These are phyloP conservation scores for Euphorbia lathyris DNA, from an alignment of 345 rosid genomes.

Conservation along the genomic window DNA sequence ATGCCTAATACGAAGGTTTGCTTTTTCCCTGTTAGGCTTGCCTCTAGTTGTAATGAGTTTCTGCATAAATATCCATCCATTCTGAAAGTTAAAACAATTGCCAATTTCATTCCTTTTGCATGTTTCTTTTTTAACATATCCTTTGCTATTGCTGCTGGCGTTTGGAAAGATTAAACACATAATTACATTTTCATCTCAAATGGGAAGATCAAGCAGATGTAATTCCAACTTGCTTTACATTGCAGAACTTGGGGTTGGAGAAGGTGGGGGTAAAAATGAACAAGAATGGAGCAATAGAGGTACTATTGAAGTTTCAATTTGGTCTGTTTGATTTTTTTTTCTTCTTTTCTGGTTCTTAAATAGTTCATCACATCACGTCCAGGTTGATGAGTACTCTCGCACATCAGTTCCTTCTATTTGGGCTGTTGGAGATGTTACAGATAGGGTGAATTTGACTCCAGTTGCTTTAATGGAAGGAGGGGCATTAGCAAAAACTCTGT, in stretches of 20 bases:
- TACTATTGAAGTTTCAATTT: slow-evolving; percentile 1
- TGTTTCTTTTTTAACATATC: background rate
- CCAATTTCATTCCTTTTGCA: too few species aligned
- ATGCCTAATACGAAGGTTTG: slow-evolving; percentile 81
- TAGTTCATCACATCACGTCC: slow-evolving; percentile 23
- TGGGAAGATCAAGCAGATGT: background rate
- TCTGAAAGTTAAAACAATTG: background rate
- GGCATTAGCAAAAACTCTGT: slow-evolving; percentile 85
- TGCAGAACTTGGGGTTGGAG: slow-evolving; percentile 93
- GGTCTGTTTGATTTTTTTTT: slow-evolving; percentile 16
- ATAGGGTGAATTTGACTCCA: slow-evolving; percentile 90
- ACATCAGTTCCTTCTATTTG: slow-evolving; percentile 89
- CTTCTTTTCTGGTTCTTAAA: background rate
- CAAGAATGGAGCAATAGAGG: slow-evolving; percentile 93
- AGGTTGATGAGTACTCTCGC: slow-evolving; percentile 89
- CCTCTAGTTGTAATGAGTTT: background rate
- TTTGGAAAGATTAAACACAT: background rate
- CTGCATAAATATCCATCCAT: background rate
- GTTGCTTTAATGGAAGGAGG: slow-evolving; percentile 99
- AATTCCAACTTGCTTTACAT: slow-evolving; percentile 23
- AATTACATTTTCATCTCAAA: background rate
- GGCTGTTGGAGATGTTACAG: slow-evolving; percentile 99
- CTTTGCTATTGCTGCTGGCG: background rate
- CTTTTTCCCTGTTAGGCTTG: slow-evolving; percentile 9
- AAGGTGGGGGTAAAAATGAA: slow-evolving; percentile 63